Evolutionary conservation across 1,284 basidiomycete species (phyloP).

Genomic region (Dichomitus squalens): DNA sequence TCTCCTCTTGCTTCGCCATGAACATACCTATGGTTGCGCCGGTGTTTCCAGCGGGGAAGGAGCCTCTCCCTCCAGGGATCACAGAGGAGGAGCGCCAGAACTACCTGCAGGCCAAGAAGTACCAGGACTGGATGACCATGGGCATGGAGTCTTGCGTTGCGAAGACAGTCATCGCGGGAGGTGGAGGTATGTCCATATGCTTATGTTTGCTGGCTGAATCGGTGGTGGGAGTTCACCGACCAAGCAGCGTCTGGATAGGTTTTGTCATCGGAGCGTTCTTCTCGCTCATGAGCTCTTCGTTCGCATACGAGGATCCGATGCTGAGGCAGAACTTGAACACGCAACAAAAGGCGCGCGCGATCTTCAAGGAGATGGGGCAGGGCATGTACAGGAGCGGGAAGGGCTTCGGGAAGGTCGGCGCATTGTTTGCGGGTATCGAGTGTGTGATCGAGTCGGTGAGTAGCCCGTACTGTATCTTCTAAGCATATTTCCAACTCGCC

Average conservation of each 20-base stretch:
- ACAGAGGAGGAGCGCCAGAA: constrained; percentile 80
- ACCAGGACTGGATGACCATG: constrained; percentile 66
- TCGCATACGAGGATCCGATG: constrained; percentile 94
- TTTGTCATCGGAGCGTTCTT: constrained; percentile 95
- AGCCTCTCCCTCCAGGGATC: constrained; percentile 81
- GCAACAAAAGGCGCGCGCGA: constrained; percentile 80
- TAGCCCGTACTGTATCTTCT: constrained; percentile 28
- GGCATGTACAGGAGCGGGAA: constrained; percentile 92
- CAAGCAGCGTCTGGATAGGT: constrained; percentile 49
- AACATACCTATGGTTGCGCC: constrained; percentile 42
- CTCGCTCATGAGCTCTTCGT: constrained; percentile 93
- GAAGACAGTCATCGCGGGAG: constrained; percentile 82
- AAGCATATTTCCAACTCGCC: background rate
- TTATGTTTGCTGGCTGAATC: background rate
- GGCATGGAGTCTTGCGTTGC: constrained; percentile 85
- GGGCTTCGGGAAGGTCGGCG: constrained; percentile 95
- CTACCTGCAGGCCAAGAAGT: constrained; percentile 72
- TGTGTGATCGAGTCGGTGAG: constrained; percentile 95
- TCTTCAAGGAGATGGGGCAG: constrained; percentile 94
- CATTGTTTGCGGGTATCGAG: constrained; percentile 91
- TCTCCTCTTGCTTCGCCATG: constrained; percentile 11
- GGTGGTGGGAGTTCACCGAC: constrained; percentile 1
- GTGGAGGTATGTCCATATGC: constrained; percentile 59
- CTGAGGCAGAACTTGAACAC: constrained; percentile 68
- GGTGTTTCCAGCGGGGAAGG: constrained; percentile 62